Base-by-base conservation (phyloP, 192 early-diverging fungal species). In the Chytriomyces sp. region DNA sequence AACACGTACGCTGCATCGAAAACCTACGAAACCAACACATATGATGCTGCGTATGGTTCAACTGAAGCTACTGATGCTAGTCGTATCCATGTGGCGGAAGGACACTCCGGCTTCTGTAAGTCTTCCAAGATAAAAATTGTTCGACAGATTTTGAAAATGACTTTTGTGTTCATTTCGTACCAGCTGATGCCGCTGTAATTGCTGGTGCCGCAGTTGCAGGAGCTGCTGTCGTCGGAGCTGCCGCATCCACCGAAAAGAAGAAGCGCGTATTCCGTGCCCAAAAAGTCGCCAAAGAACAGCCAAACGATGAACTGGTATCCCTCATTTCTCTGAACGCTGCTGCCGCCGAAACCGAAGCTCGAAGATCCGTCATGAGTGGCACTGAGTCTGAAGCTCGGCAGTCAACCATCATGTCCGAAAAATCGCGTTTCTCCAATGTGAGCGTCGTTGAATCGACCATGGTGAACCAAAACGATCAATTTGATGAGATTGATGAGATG, bases 401-500 rank as follows among this genome's bases (percentile, higher is more conserved):
- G 50, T 26, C 50, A 0, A 13, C 26, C 23, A 16, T 60, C 50
- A 23, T 72, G 50, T 60, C 70, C 11, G 70, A n/a, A 26, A 13
- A 69, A 6, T n/a, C 53, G 53, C 53, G 53, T 20, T 13, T 20
- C 16, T n/a, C 16, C 2, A 57, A 13, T 20, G 20, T 57, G 16
- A 57, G 53, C 53, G 53, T 20, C 5, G 53, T 20, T 13, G 53
- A 13, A 20, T n/a, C 16, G 16, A 57, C 53, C 20, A 57, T 20
- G 63, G 75, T n/a, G 6, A 50, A 9, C 10, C 16, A 65, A 64
- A 46, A 64, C 11, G 20, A 10, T 11, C 48, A 72, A 1, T 20
- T 65, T 47, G 53, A 84, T 80, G 83, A 73, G 72, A 24, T 72
- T 83, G 57, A 50, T 18, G 62, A 67, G 8, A 49, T 10, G 79